Percentiles rank a stretch among this genome's conserved stretches.
phyloP scores from a whole-genome alignment of 2,329 filamentous ascomycete genomes.

The Anisogramma anomala region DNA sequence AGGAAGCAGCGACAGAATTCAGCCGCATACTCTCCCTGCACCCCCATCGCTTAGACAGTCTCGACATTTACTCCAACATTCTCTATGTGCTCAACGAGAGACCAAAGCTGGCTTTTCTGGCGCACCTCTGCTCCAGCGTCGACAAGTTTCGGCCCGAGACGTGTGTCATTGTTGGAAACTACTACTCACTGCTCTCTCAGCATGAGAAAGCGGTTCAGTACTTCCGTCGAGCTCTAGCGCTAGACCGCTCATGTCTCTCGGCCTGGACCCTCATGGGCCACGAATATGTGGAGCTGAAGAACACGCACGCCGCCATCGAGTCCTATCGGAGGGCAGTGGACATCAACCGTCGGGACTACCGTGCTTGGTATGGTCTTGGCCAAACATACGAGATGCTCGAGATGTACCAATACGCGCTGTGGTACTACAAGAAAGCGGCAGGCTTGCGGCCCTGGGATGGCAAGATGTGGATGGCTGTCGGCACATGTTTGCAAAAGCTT shows the following conservation, averaged over 20 bases:
- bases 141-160: constrained; percentile 97
- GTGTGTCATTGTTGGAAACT: constrained; percentile 93
- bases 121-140: constrained; percentile 78
- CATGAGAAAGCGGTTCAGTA: constrained; percentile 98
- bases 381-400: constrained; percentile 97
- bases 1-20: constrained; percentile 55
- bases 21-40: constrained; percentile 70
- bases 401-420: constrained; percentile 93
- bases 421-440: constrained; percentile 95
- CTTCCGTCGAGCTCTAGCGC: constrained; percentile 80
- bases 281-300: constrained; percentile 97
- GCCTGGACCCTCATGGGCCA: constrained; percentile 99
- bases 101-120: constrained; percentile 83
- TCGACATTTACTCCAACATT: constrained; percentile 96
- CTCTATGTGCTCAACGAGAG: constrained; percentile 83
- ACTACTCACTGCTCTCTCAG: constrained; percentile 86
- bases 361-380: constrained; percentile 93
- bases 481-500: constrained; percentile 83
- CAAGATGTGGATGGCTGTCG: constrained; percentile 98
- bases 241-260: constrained; percentile 82
- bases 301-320: constrained; percentile 95
- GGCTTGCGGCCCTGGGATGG: constrained; percentile 90
- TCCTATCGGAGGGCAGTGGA: constrained; percentile 93
- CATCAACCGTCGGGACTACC: constrained; percentile 89
- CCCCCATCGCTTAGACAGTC: constrained; percentile 66